phyloP scores from a whole-genome alignment of 2,329 filamentous ascomycete genomes.

The Stachybotrys elegans region DNA sequence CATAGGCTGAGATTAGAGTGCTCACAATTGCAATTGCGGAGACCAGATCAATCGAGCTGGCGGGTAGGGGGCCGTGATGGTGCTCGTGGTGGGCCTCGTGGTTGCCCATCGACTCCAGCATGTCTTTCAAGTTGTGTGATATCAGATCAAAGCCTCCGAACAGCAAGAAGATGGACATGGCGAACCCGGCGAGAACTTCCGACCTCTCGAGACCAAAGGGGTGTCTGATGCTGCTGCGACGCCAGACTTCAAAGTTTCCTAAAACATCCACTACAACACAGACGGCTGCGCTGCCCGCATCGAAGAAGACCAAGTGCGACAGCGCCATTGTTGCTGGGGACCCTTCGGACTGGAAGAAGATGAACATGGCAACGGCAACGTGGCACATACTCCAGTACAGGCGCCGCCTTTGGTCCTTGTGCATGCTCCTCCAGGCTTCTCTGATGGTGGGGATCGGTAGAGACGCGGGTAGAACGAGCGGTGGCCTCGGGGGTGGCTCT shows the following conservation, averaged over 20 bases:
- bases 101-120: constrained; percentile 59
- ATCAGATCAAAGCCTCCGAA: constrained; percentile 97
- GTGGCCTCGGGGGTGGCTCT: constrained; percentile 79
- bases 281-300: constrained; percentile 84
- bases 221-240: constrained; percentile 83
- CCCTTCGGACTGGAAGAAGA: constrained; percentile 79
- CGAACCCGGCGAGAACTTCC: constrained; percentile 92
- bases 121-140: constrained; percentile 87
- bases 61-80: constrained; percentile 50
- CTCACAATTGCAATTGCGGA: constrained; percentile 76
- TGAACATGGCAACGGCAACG: constrained; percentile 73
- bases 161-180: constrained; percentile 91
- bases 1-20: constrained; percentile 80
- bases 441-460: constrained; percentile 84
- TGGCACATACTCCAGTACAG: constrained; percentile 90
- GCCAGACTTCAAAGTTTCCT: constrained; percentile 97
- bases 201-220: constrained; percentile 89
- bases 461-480: constrained; percentile 83
- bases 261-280: constrained; percentile 91
- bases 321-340: constrained; percentile 88
- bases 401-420: constrained; percentile 75
- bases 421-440: constrained; percentile 89
- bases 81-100: constrained; percentile 73
- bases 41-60: constrained; percentile 76
- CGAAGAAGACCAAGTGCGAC: constrained; percentile 91